Percentiles rank a stretch among this genome's conserved stretches.
These are phyloP conservation scores for Ceratocystis alfenasii DNA, from an alignment of 2,329 filamentous ascomycete species.

Conservation along the genomic window DNA sequence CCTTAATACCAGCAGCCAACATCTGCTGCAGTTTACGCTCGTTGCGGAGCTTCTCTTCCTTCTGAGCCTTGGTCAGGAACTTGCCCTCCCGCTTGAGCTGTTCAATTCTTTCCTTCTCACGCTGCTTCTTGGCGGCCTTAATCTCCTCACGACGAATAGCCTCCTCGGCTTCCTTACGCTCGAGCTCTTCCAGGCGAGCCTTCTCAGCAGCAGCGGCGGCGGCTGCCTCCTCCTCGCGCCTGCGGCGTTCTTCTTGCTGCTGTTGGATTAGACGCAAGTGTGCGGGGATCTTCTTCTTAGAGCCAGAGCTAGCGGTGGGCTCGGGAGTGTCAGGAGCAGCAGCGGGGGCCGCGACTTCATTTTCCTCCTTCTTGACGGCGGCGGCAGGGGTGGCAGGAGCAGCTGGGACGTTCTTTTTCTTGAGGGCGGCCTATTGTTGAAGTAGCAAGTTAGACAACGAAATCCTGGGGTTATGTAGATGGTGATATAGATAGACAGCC, in stretches of 20 bases:
- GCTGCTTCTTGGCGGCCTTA: constrained; percentile 68
- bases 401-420: constrained; percentile 52
- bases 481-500: too few species aligned
- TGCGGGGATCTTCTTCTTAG: constrained; percentile 73
- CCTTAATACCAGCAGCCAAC: constrained; percentile 63
- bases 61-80: constrained; percentile 75
- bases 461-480: neutral
- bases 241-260: constrained; percentile 67
- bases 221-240: constrained; percentile 51
- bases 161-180: constrained; percentile 55
- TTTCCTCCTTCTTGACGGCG: constrained; percentile 29
- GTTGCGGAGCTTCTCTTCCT: constrained; percentile 66
- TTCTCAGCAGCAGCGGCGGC: constrained; percentile 50
- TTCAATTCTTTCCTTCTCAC: constrained; percentile 74
- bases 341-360: constrained; percentile 43
- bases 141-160: constrained; percentile 57
- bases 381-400: constrained; percentile 14
- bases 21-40: constrained; percentile 76
- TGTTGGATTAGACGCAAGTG: constrained; percentile 63
- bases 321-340: constrained; percentile 34
- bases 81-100: constrained; percentile 81
- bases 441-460: neutral
- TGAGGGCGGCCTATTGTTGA: constrained; percentile 42
- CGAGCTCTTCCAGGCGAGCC: constrained; percentile 52
- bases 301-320: constrained; percentile 33